Percentiles rank a stretch among this genome's conserved stretches.
Evolutionary conservation across 164 flowering plant genomes (phyloP).

Genomic region (Berberis thunbergii): DNA sequence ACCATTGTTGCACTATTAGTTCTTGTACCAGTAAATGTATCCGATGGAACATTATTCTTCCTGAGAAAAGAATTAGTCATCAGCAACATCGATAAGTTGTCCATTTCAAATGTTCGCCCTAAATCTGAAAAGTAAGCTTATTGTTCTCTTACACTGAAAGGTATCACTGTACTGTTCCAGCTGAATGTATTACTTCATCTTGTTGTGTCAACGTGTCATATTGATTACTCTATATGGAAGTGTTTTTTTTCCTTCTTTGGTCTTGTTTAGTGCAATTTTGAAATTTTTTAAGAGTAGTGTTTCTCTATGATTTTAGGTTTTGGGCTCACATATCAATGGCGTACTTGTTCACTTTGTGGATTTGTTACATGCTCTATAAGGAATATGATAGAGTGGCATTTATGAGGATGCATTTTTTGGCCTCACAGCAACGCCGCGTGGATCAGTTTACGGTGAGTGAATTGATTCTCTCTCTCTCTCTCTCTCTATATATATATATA

Average conservation of each 20-base stretch:
- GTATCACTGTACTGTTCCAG: no score
- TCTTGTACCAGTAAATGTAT: conserved; percentile 81
- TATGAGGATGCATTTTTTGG: conserved; percentile 75
- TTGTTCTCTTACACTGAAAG: not conserved
- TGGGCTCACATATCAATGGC: conserved; percentile 66
- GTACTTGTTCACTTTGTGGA: conserved; percentile 84
- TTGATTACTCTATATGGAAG: no score
- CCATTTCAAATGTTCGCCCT: conserved; percentile 85
- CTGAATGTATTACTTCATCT: no score
- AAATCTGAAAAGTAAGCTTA: conserved; percentile 54
- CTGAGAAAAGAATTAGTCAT: conserved; percentile 57
- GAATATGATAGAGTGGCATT: conserved; percentile 74
- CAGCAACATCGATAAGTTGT: conserved; percentile 87
- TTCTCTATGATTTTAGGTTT: conserved; percentile 41
- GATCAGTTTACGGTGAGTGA: conserved; percentile 81
- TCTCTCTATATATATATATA: no score
- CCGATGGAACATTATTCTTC: conserved; percentile 60
- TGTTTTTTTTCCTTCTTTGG: no score
- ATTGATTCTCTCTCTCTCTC: no score
- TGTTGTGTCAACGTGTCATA: no score
- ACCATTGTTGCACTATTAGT: conserved; percentile 58
- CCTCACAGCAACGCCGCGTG: conserved; percentile 64
- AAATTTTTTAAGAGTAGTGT: not conserved
- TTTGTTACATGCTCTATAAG: conserved; percentile 70
- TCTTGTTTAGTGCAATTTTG: not conserved